Evolutionary conservation across 148 eudicot genomes (phyloP), one percentile per base, ranked within the genome.

Genomic region (Rhododendron vialii): DNA sequence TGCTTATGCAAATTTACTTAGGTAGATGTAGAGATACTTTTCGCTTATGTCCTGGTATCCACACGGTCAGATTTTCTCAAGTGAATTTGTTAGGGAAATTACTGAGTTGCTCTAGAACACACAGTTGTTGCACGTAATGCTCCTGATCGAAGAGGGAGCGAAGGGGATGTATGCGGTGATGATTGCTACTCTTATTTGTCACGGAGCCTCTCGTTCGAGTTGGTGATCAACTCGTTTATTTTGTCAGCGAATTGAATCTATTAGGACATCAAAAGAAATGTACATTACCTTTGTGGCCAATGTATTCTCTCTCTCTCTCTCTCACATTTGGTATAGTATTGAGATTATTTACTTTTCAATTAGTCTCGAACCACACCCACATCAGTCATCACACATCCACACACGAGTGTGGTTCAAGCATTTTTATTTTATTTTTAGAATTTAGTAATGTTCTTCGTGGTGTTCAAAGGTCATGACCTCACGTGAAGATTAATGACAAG

Each of bases 1-100:
- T 48, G 93, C 93, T 4, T 96, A 96, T 90, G 85, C 91, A 86
- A 92, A 92, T 82, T 85, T 96, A 87, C 94, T 96, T 85, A 59
- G 86, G 61, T 92, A 91, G 82, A 55, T 67, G 13, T 9, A 65
- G 26, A n/a, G 57, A 85, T 57, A 30, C 38, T 71, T 71, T 71
- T 71, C 20, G 28, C 59, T 17, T 69, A 0, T 69, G 77, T n/a
- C 45, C 67, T 80, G 76, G 79, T 6, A 51, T 41, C 14, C 43
- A 15, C 74, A 33, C 2, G 84, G n/a, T 33, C 59, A 18, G 43
- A 59, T 69, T 45, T 48, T 33, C 28, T 26, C 10, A 33, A 71
- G 76, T 71, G 20, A 33, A 11, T 28, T 11, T 20, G 36, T 33
- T 33, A 13, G 35, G 76, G 41, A 30, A 71, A 71, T 71, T 14